phyloP scores from a whole-genome alignment of 2,329 filamentous ascomycete genomes.

The Arthrocladium fulminans region DNA sequence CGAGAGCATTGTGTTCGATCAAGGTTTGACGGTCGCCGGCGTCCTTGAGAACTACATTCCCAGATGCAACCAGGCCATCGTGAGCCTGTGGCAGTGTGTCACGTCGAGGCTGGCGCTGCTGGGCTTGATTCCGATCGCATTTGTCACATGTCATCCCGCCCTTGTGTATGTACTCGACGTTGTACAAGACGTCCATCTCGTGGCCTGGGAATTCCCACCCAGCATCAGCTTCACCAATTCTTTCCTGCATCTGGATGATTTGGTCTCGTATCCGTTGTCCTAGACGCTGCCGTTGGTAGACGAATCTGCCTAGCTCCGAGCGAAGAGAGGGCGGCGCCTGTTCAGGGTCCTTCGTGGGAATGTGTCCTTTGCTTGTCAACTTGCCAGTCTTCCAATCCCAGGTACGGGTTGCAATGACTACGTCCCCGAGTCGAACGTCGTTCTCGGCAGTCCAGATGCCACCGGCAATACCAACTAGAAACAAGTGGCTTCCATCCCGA shows the following conservation, averaged over 20 bases:
- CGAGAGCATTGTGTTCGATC: conserved; percentile 14
- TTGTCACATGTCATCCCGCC: not conserved
- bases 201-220: not conserved
- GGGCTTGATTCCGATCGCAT: not conserved
- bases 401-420: conserved; percentile 16
- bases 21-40: not conserved
- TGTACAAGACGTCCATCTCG: not conserved
- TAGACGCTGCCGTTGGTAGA: not conserved
- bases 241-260: not conserved
- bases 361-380: not conserved
- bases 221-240: not conserved
- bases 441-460: conserved; percentile 19
- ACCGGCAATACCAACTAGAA: conserved; percentile 25
- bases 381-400: not conserved
- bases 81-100: conserved; percentile 11
- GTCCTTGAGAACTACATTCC: conserved; percentile 17
- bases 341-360: not conserved
- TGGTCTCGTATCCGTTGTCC: not conserved
- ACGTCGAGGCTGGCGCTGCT: not conserved
- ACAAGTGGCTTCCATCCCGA: not conserved
- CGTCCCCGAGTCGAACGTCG: conserved; percentile 24
- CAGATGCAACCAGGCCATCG: conserved; percentile 22
- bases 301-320: not conserved
- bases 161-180: not conserved
- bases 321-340: not conserved